Percentiles rank a stretch among this genome's conserved stretches.
phyloP scores from a whole-genome alignment of 2,329 filamentous ascomycete species.

The Talaromyces sp. region DNA sequence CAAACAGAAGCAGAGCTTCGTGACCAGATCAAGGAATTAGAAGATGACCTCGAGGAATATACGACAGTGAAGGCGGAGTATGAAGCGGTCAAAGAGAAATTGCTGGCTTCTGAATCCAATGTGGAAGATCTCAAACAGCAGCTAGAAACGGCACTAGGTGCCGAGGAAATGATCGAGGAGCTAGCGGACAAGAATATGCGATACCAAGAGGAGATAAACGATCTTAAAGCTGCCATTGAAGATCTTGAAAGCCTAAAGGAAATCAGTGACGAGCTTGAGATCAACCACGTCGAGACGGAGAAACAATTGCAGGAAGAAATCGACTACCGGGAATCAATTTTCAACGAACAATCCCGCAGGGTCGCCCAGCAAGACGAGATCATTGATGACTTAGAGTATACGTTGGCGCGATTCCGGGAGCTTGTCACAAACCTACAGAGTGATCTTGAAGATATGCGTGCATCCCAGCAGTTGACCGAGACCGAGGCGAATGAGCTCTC shows the following conservation, averaged over 20 bases:
- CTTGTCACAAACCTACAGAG: constrained; percentile 78
- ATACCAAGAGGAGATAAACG: constrained; percentile 75
- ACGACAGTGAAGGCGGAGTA: constrained; percentile 63
- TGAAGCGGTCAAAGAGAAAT: constrained; percentile 64
- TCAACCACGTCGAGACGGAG: constrained; percentile 87
- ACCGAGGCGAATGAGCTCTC: constrained; percentile 87
- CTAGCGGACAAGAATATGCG: constrained; percentile 81
- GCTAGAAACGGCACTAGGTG: constrained; percentile 78
- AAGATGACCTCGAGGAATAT: constrained; percentile 67
- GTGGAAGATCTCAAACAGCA: constrained; percentile 86
- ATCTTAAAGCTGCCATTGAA: constrained; percentile 74
- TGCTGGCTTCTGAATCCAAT: constrained; percentile 65
- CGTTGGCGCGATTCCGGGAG: constrained; percentile 79
- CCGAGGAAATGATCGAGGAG: constrained; percentile 91
- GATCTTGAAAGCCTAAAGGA: constrained; percentile 88
- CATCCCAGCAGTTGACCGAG: constrained; percentile 87
- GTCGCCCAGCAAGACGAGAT: constrained; percentile 70
- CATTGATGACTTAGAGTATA: constrained; percentile 85
- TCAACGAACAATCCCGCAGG: constrained; percentile 73
- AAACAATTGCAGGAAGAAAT: constrained; percentile 93
- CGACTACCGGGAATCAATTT: constrained; percentile 77
- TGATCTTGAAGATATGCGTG: constrained; percentile 86
- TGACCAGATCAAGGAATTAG: constrained; percentile 67
- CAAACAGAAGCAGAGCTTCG: constrained; percentile 76
- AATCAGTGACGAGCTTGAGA: constrained; percentile 88